Percentiles rank a stretch among this genome's conserved stretches.
Conservation (phyloP, 345 rosid genomes). For the Pseudoturritis turrita region DNA sequence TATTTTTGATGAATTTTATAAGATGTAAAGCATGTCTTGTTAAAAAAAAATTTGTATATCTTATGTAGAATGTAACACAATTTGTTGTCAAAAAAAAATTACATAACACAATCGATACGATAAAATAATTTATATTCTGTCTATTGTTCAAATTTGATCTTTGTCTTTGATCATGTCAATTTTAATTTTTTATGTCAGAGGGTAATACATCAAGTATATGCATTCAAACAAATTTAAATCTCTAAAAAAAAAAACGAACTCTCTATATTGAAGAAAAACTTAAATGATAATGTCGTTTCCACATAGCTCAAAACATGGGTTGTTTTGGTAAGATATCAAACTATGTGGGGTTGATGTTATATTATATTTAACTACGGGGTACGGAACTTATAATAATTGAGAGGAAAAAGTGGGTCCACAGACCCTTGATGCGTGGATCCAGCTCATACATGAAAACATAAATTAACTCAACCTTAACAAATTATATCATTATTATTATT, state of each 20-base stretch:
- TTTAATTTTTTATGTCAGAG: not conserved
- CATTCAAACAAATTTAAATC: not conserved
- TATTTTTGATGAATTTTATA: no score
- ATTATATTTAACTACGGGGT: not conserved
- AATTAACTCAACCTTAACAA: constrained; percentile 15
- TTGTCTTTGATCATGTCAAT: not conserved
- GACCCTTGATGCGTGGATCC: constrained; percentile 69
- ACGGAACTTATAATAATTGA: constrained; percentile 21
- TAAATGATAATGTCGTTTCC: not conserved
- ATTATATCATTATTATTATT: not conserved
- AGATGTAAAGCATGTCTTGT: no score
- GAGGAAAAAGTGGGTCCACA: constrained; percentile 40
- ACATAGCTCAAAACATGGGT: constrained; percentile 10
- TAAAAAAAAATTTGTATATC: no score
- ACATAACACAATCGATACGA: not conserved
- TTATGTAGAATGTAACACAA: no score
- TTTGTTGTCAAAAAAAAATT: not conserved
- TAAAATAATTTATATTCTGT: not conserved
- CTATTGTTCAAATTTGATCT: not conserved
- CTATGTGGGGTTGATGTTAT: not conserved
- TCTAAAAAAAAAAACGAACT: no score
- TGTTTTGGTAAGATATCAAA: constrained; percentile 7
- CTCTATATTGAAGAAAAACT: not conserved
- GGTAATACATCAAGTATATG: not conserved
- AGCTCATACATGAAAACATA: constrained; percentile 45